A percentile compares a stretch with the other conserved stretches of the same genome.
These are phyloP conservation scores for Binderoboletus segoi DNA, from an alignment of 1,284 basidiomycete species.

Conservation along the genomic window DNA sequence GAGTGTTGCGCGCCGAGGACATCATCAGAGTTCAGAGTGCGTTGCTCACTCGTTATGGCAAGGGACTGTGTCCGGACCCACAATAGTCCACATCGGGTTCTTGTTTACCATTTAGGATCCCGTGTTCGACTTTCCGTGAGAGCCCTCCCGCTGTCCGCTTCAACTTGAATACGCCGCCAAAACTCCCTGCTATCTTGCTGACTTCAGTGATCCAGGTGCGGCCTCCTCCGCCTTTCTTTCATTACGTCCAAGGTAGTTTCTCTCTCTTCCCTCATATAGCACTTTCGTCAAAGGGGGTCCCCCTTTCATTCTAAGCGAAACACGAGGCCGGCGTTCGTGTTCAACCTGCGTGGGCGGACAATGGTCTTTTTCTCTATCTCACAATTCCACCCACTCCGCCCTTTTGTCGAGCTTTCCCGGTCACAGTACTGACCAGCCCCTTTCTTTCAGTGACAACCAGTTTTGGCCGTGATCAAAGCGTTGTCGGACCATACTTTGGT, in stretches of 20 bases:
- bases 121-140: constrained; percentile 48
- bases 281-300: constrained; percentile 4
- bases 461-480: constrained; percentile 30
- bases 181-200: constrained; percentile 1
- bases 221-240: constrained; percentile 71
- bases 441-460: constrained; percentile 24
- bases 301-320: constrained; percentile 22
- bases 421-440: constrained; percentile 18
- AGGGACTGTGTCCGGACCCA: constrained; percentile 44
- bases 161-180: constrained; percentile 5
- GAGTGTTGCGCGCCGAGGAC: constrained; percentile 17
- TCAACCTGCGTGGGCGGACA: constrained; percentile 25
- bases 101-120: too few relatives aligned
- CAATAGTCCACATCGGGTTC: constrained; percentile 41
- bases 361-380: constrained; percentile 26
- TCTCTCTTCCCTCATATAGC: background rate
- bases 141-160: constrained; percentile 27
- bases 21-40: constrained; percentile 13
- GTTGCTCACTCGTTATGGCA: constrained; percentile 35
- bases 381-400: constrained; percentile 23
- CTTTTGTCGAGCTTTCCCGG: constrained; percentile 13
- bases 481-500: constrained; percentile 26
- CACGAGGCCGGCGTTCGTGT: constrained; percentile 25
- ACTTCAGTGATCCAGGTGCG: constrained; percentile 52
- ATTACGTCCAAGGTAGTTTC: constrained; percentile 52